phyloP scores from a whole-genome alignment of 1,284 basidiomycete species.

The Papiliotrema flavescens region DNA sequence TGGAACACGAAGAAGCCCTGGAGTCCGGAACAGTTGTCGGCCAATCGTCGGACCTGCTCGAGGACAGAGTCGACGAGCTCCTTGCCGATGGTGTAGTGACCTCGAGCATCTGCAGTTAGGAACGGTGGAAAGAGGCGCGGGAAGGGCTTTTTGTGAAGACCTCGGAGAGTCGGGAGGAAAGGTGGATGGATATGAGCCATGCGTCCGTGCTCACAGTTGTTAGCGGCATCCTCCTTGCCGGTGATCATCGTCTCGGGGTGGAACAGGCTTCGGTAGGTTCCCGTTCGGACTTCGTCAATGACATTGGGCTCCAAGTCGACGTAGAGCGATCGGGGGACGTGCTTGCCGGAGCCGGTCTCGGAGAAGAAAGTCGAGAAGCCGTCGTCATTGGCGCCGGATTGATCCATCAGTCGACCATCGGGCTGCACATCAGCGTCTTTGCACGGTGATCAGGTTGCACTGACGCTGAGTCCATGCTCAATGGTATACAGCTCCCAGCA shows the following conservation, averaged over 20 bases:
- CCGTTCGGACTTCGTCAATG: slow-evolving; percentile 93
- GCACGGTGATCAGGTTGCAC: slow-evolving; percentile 50
- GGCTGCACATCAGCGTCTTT: not conserved
- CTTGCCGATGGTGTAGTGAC: slow-evolving; percentile 97
- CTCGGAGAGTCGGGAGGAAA: not conserved
- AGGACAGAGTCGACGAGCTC: slow-evolving; percentile 86
- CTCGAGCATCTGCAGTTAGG: slow-evolving; percentile 76
- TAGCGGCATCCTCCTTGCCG: slow-evolving; percentile 99
- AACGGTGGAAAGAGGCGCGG: no score
- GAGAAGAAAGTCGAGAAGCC: slow-evolving; percentile 82
- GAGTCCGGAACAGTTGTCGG: slow-evolving; percentile 95
- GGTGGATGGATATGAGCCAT: no score
- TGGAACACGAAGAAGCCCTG: slow-evolving; percentile 99
- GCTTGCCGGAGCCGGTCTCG: slow-evolving; percentile 77
- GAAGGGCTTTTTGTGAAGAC: no score
- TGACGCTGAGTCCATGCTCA: slow-evolving; percentile 92
- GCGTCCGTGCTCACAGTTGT: slow-evolving; percentile 72
- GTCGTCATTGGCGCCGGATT: slow-evolving; percentile 69
- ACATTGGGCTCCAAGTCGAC: slow-evolving; percentile 94
- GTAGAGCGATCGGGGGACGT: slow-evolving; percentile 97
- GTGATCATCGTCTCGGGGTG: slow-evolving; percentile 99
- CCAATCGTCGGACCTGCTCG: slow-evolving; percentile 92
- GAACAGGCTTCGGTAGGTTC: slow-evolving; percentile 91
- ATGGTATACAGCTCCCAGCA: slow-evolving; percentile 99
- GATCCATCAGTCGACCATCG: slow-evolving; percentile 74